Evolutionary conservation across 768 basidiomycete species (phyloP).

Genomic region (Russula virescens): DNA sequence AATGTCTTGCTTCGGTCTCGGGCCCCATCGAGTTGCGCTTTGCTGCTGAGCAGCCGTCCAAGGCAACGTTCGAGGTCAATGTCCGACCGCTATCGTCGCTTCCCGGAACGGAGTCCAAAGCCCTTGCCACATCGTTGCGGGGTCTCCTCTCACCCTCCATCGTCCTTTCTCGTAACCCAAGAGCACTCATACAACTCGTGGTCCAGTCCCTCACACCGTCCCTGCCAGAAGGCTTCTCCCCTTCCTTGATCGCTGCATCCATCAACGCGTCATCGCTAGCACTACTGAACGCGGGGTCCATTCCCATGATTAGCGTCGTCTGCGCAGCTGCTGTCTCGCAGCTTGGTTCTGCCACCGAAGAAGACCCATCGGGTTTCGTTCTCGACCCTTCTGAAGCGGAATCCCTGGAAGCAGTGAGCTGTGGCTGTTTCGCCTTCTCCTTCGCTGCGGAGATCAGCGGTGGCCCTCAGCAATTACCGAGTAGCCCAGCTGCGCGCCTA

Average conservation of each 20-base stretch:
- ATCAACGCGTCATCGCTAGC: conserved; percentile 70
- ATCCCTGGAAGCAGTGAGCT: conserved; percentile 32
- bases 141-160: conserved; percentile 55
- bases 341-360: conserved; percentile 20
- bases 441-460: conserved; percentile 24
- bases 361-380: conserved; percentile 34
- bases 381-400: conserved; percentile 51
- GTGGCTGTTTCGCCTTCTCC: conserved; percentile 66
- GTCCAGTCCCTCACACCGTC: conserved; percentile 49
- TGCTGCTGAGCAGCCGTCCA: conserved; percentile 61
- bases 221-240: conserved; percentile 13
- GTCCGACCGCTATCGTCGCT: conserved; percentile 65
- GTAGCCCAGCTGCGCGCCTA: conserved; percentile 24
- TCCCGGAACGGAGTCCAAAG: conserved; percentile 64
- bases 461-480: conserved; percentile 11
- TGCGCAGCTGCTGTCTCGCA: conserved; percentile 59
- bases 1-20: conserved; percentile 63
- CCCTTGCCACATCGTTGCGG: conserved; percentile 48
- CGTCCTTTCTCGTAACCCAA: conserved; percentile 59
- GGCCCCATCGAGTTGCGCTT: conserved; percentile 77
- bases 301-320: conserved; percentile 71
- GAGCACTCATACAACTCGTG: conserved; percentile 73
- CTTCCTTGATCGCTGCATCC: conserved; percentile 48
- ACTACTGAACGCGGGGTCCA: conserved; percentile 59
- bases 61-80: conserved; percentile 68